Evolutionary conservation across 768 basidiomycete genomes (phyloP).

Genomic region (Suillus sp.): DNA sequence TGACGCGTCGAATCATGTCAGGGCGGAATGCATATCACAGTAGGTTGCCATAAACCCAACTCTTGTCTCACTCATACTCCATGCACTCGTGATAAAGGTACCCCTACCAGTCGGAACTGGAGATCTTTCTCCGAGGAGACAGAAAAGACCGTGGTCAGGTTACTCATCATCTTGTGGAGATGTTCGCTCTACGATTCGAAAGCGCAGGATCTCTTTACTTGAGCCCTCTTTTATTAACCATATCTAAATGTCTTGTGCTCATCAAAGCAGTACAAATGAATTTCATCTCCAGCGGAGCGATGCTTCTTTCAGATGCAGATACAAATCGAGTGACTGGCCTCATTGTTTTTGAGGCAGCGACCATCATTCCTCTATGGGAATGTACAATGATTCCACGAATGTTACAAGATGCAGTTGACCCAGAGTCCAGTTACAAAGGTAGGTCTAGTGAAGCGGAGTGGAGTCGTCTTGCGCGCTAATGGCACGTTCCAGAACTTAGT

Average conservation of each 20-base stretch:
- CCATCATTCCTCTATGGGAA: slow-evolving; percentile 24
- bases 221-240: not conserved
- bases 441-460: not conserved
- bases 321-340: not conserved
- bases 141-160: slow-evolving; percentile 3
- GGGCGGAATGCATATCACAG: not conserved
- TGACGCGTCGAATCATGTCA: not conserved
- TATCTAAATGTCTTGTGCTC: too few relatives aligned
- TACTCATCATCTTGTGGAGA: slow-evolving; percentile 5
- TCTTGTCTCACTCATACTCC: not conserved
- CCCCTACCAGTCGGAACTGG: not conserved
- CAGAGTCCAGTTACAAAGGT: slow-evolving; percentile 2
- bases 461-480: not conserved
- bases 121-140: not conserved
- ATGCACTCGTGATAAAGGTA: not conserved
- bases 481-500: not conserved
- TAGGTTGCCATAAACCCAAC: not conserved
- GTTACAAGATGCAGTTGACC: slow-evolving; percentile 18
- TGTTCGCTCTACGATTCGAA: slow-evolving; percentile 6
- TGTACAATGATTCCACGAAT: slow-evolving; percentile 25
- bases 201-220: slow-evolving; percentile 7
- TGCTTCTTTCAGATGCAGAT: not conserved
- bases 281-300: not conserved
- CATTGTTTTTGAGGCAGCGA: slow-evolving; percentile 23
- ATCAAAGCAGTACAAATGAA: not conserved